Base-by-base conservation (phyloP, 225 moss, liverwort and hornwort species). In the Straminergon stramineum region DNA sequence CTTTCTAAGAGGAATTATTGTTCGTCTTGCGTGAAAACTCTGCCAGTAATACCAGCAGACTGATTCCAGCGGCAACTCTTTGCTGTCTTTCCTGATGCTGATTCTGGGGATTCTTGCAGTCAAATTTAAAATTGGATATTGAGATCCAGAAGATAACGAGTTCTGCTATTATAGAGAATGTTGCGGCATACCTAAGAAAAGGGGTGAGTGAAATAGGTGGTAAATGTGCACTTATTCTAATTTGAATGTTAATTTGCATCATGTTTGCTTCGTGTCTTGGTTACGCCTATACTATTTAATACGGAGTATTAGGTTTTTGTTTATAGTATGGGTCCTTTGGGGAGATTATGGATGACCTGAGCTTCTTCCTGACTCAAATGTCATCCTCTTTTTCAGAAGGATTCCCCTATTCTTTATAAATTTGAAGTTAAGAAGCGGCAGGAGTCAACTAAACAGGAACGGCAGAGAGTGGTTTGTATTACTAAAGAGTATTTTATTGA, bases 91-190 rank as follows among this genome's bases (percentile, higher is more conserved):
- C 73, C 79, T 88, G 79, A 90, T 88, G 63, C 86, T 85, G 84
- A 89, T 88, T 63, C 57, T 90, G 76, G 75, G 67, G 45, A 83
- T 88, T 89, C 32, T 95, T 86, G 92, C 99, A 99, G 99, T 94
- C 93, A 67, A 95, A 97, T 79, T 91, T 99, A 89, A 96, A 95
- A 85, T 90, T 92, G 89, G 97, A 97, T 69, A 95, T 97, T 88
- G 99, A 96, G 85, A 96, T 99, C 70, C 96, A 95, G 92, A 97
- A 95, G 91, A 96, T 99, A 84, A 93, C 99, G 82, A 99, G 96
- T 74, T 93, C 96, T 83, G 92, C 95, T 69, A 96, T 99, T 96
- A 95, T 99, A 84, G 97, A 99, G 89, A 99, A 99, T 92, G 95
- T 97, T 69, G 96, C 99, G 82, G 92, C 95, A 19, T 96, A 97